phyloP scores from a whole-genome alignment of 2,329 filamentous ascomycete genomes.

The Canariomyces notabilis region DNA sequence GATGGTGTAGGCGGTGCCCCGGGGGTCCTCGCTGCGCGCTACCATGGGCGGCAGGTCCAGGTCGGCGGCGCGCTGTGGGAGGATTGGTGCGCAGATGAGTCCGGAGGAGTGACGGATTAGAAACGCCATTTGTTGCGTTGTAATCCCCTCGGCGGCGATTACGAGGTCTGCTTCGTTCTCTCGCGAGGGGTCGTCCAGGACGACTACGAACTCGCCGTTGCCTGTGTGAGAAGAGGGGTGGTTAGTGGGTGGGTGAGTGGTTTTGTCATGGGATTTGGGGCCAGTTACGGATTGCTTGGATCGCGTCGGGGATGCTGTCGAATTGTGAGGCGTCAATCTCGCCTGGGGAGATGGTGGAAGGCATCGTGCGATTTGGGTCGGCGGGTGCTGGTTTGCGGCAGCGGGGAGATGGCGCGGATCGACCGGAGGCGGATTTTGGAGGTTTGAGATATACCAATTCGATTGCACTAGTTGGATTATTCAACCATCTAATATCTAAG shows the following conservation, averaged over 20 bases:
- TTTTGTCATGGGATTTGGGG: constrained; percentile 2
- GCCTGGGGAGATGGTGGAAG: constrained; percentile 33
- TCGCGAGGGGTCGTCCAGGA: constrained; percentile 85
- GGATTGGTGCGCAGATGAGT: constrained; percentile 83
- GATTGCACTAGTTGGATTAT: neutral
- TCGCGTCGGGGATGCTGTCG: constrained; percentile 60
- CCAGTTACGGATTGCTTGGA: constrained; percentile 58
- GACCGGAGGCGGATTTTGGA: too few species aligned
- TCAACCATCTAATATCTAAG: neutral
- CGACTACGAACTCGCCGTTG: constrained; percentile 88
- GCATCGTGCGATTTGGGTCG: constrained; percentile 35
- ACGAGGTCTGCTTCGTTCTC: constrained; percentile 99
- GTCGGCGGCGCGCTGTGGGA: constrained; percentile 59
- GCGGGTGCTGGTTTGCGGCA: too few species aligned
- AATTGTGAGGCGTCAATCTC: constrained; percentile 50
- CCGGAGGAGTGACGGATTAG: constrained; percentile 89
- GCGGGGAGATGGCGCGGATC: too few species aligned
- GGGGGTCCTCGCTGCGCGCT: constrained; percentile 65
- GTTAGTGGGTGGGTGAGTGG: constrained; percentile 15
- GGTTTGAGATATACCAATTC: too few species aligned
- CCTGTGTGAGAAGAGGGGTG: constrained; percentile 36
- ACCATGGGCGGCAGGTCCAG: constrained; percentile 92
- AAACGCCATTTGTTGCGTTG: constrained; percentile 89
- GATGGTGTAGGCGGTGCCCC: constrained; percentile 88
- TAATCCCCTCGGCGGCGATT: constrained; percentile 80